Evolutionary conservation across 192 early-diverging fungal genomes (phyloP), one percentile per base, ranked within the genome.

Genomic region (Podila epicladia): DNA sequence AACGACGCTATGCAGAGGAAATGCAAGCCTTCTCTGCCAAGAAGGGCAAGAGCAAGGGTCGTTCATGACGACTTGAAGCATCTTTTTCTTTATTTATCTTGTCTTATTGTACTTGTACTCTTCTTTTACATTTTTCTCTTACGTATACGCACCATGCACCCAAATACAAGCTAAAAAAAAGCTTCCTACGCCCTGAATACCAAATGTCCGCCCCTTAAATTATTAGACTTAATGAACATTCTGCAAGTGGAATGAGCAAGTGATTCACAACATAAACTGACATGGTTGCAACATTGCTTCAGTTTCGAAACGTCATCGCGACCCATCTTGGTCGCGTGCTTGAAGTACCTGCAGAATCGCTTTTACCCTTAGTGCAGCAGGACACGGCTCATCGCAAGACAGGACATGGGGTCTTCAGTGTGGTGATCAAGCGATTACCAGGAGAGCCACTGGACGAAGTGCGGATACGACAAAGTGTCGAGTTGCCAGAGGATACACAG

Each of bases 1-100:
- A 92, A 63, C 75, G 76, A 29, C 84, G 93, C 20, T 93, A 94
- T 75, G 93, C 92, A 37, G 75, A 79, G 48, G 91, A 94, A 69
- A 93, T 90, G 86, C 82, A 88, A 69, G 58, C 58, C 9, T 89
- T 88, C 60, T 73, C 75, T 41, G 77, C 71, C 13, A 80, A 41
- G 70, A 80, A 80, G 29, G 70, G 70, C 11, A 60, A 62, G 58
- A 66, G 49, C 65, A 80, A 80, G 48, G 38, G 60, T 8, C 66
- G 71, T 19, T 61, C 59, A 31, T 61, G 59, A 61, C 9, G 31
- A 61, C 15, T 19, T 35, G 24, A 61, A 20, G 38, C 50, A 0
- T 67, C 51, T 35, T 20, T 31, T 20, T 5, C 0, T 57, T 31
- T 20, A 0, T 2, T 57, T 51, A 22, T 57, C 15, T 57, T 37